These are phyloP conservation scores for Pseudozyma sp. DNA, from an alignment of 1,284 basidiomycete genomes.

Conservation along the genomic window DNA sequence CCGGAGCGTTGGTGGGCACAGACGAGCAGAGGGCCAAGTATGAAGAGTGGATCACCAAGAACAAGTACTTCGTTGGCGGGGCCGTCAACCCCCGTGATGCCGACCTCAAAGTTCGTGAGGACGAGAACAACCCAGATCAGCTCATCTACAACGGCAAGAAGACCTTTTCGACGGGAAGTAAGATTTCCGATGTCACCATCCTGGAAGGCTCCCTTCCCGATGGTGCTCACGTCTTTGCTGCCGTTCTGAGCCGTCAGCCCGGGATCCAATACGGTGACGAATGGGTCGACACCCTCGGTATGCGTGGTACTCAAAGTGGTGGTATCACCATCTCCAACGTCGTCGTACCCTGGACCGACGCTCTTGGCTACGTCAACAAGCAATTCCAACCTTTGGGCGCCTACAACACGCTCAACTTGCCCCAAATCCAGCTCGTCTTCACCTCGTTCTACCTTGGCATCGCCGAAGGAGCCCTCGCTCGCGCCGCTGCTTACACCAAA, in stretches of 20 bases:
- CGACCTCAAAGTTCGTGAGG: constrained; percentile 60
- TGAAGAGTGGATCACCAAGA: constrained; percentile 55
- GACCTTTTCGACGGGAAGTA: constrained; percentile 68
- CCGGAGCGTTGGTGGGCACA: constrained; percentile 62
- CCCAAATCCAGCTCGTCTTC: constrained; percentile 68
- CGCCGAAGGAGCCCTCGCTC: constrained; percentile 64
- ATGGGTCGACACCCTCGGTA: constrained; percentile 69
- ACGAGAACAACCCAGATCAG: constrained; percentile 51
- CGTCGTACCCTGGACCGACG: constrained; percentile 58
- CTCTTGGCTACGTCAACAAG: constrained; percentile 58
- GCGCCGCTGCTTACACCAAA: constrained; percentile 63
- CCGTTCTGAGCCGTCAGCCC: constrained; percentile 59
- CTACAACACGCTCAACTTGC: constrained; percentile 68
- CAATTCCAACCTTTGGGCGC: constrained; percentile 61
- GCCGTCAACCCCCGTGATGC: constrained; percentile 69
- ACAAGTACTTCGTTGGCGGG: constrained; percentile 64
- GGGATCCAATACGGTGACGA: constrained; percentile 68
- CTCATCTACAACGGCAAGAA: constrained; percentile 67
- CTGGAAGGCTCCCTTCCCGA: constrained; percentile 64
- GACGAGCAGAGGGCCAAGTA: constrained; percentile 54
- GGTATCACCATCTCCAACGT: constrained; percentile 64
- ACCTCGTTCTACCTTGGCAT: constrained; percentile 69
- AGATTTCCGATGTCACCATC: constrained; percentile 68
- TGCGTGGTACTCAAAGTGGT: constrained; percentile 66
- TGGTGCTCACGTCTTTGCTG: constrained; percentile 65